A percentile compares a stretch with the other conserved stretches of the same genome.
These are phyloP conservation scores for Wallacemonas sp. DNA, from an alignment of 208 protist genomes.

Conservation along the genomic window DNA sequence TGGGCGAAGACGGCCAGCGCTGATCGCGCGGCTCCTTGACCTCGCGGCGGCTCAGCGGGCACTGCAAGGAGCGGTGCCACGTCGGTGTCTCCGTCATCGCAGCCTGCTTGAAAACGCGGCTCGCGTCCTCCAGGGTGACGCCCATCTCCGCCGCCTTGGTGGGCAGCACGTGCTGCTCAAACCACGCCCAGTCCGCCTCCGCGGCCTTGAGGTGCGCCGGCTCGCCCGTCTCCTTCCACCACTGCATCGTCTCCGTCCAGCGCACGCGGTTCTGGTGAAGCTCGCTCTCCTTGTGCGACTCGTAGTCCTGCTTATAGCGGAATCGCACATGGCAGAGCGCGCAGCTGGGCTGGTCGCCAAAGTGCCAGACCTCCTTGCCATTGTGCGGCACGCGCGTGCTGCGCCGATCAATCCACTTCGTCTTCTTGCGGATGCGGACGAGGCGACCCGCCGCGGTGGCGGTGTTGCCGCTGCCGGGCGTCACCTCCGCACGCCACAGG, in stretches of 20 bases:
- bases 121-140: constrained; percentile 54
- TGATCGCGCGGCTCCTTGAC: constrained; percentile 89
- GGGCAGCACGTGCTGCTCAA: constrained; percentile 66
- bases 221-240: constrained; percentile 81
- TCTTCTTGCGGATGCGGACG: constrained; percentile 89
- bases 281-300: constrained; percentile 90
- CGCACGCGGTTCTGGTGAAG: constrained; percentile 81
- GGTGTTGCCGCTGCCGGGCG: constrained; percentile 77
- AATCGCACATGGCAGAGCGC: constrained; percentile 89
- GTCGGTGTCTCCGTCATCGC: constrained; percentile 64
- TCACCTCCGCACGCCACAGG: constrained; percentile 59
- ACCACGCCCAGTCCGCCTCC: constrained; percentile 76
- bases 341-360: constrained; percentile 89
- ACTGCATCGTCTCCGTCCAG: constrained; percentile 87
- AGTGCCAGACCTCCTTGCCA: constrained; percentile 85
- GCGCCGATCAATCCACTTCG: constrained; percentile 87
- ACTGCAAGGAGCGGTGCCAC: constrained; percentile 76
- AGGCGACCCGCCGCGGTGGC: constrained; percentile 75
- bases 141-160: constrained; percentile 61
- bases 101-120: constrained; percentile 48
- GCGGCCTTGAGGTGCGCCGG: constrained; percentile 55
- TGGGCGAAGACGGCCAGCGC: constrained; percentile 88
- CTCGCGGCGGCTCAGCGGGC: constrained; percentile 56
- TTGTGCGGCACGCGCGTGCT: constrained; percentile 85
- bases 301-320: constrained; percentile 91